These are phyloP conservation scores for Groenewaldozyma tartarivorans DNA, from an alignment of 805 yeast species.

Conservation along the genomic window DNA sequence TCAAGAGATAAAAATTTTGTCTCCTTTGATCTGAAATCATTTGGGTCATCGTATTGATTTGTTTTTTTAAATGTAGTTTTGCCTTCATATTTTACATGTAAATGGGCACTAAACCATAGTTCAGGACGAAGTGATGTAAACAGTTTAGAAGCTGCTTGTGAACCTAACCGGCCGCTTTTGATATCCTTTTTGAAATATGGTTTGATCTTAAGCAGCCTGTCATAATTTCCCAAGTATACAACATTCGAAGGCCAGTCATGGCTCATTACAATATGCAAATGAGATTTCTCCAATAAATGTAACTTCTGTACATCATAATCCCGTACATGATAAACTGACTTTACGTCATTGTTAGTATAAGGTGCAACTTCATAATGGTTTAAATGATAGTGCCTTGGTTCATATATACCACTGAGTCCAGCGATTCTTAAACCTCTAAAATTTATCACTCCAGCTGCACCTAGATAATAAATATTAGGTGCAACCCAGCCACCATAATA, in stretches of 20 bases:
- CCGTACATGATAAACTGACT: constrained; percentile 68
- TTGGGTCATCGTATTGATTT: constrained; percentile 3
- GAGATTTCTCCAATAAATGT: constrained; percentile 26
- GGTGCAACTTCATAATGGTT: constrained; percentile 40
- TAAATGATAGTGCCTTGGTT: constrained; percentile 38
- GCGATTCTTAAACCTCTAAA: constrained; percentile 62
- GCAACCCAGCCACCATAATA: constrained; percentile 91
- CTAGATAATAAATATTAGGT: constrained; percentile 75
- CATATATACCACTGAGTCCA: constrained; percentile 80
- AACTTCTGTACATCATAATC: constrained; percentile 51
- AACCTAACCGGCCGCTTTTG: constrained; percentile 52
- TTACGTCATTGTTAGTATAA: constrained; percentile 34
- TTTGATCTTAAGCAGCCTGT: constrained; percentile 43
- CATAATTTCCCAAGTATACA: constrained; percentile 51
- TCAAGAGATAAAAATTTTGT: constrained; percentile 71
- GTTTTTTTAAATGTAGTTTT: constrained; percentile 30
- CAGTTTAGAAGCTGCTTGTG: constrained; percentile 52
- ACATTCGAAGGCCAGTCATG: constrained; percentile 96
- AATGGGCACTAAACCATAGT: constrained; percentile 83
- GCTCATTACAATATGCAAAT: constrained; percentile 51
- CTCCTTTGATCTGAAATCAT: constrained; percentile 6
- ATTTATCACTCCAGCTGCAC: constrained; percentile 66
- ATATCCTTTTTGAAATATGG: constrained; percentile 64
- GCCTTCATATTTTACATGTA: constrained; percentile 71
- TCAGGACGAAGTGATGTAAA: constrained; percentile 48